Evolutionary conservation across 2,329 filamentous ascomycete species (phyloP), one percentile per base, ranked within the genome.

Genomic region (Botrytis sinoallii): DNA sequence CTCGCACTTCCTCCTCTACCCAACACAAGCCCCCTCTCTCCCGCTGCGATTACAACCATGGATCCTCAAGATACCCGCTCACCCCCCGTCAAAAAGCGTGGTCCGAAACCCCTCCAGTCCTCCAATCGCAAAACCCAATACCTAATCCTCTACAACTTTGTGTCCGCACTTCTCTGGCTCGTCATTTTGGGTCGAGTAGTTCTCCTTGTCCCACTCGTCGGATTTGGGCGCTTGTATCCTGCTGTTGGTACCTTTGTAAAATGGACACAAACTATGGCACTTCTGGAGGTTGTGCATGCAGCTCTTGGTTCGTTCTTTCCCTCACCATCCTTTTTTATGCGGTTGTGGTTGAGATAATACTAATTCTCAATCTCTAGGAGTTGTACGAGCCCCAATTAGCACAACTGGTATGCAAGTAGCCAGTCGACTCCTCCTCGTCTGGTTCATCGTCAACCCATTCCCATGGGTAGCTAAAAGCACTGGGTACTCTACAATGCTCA

Each of bases 321-420:
- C n/a, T 52, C 32, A 4, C 18, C 42, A 4, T 29, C 52, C n/a
- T 18, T 29, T 32, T 32, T 12, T 20, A 32, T 20, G 42, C 8
- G 38, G 16, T 40, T 42, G 60, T 9, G 18, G 6, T 29, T 32
- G 32, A 57, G 20, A 8, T 10, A 38, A 35, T 73, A 65, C 78
- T 79, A 68, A 79, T 72, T 18, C 40, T 42, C 10, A 52, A 57
- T 32, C 20, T 64, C 32, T 72, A 95, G 93, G 93, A 74, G 82
- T 98, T 80, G 95, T 99, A 70, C 90, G 95, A 79, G 91, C 95
- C 1, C 94, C 95, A 2, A 83, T 98, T 79, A 78, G 92, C 78
- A 98, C 96, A 8, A 98, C 96, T 9, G 83, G 89, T 55, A 94
- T 97, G 90, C 96, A 99, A 84, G 95, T 98, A 76, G 88, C 92